A percentile compares a stretch with the other conserved stretches of the same genome.
Evolutionary conservation across 1,139 yeast genomes (phyloP).

Genomic region (Pneumocystis murina): DNA sequence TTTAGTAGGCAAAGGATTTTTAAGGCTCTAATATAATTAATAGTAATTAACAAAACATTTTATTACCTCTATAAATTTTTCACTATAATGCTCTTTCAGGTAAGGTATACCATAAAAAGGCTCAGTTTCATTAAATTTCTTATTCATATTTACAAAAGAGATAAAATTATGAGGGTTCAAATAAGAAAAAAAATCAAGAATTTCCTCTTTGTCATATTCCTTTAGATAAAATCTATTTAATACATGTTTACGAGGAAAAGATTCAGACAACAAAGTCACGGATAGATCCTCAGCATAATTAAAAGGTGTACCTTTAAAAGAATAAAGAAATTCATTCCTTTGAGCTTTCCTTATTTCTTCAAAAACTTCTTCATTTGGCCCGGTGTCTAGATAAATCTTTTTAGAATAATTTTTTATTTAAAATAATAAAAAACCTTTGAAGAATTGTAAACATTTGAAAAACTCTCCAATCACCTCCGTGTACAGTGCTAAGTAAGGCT

Average conservation of each 20-base stretch:
- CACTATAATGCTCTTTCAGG: slow-evolving; percentile 21
- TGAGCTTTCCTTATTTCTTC: slow-evolving; percentile 36
- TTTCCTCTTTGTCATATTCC: slow-evolving; percentile 42
- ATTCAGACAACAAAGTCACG: slow-evolving; percentile 33
- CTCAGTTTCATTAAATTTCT: neutral
- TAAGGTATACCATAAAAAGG: slow-evolving; percentile 29
- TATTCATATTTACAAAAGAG: neutral
- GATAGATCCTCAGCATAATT: slow-evolving; percentile 16
- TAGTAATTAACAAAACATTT: slow-evolving; percentile 88
- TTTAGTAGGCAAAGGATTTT: slow-evolving; percentile 22
- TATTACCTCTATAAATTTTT: slow-evolving; percentile 35
- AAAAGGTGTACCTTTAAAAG: neutral
- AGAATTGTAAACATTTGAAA: neutral
- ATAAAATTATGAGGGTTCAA: slow-evolving; percentile 45
- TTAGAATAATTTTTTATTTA: slow-evolving; percentile 38
- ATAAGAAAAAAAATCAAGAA: slow-evolving; percentile 35
- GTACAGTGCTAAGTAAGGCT: neutral
- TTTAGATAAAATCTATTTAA: slow-evolving; percentile 41
- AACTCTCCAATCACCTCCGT: neutral
- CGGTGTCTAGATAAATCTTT: slow-evolving; percentile 36
- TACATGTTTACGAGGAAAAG: slow-evolving; percentile 54
- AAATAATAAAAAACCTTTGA: neutral
- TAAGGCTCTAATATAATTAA: slow-evolving; percentile 31
- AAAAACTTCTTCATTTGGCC: slow-evolving; percentile 46
- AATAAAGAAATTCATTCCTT: slow-evolving; percentile 35